Conservation (phyloP, 106 monocot genomes). For the Phalaenopsis equestris region DNA sequence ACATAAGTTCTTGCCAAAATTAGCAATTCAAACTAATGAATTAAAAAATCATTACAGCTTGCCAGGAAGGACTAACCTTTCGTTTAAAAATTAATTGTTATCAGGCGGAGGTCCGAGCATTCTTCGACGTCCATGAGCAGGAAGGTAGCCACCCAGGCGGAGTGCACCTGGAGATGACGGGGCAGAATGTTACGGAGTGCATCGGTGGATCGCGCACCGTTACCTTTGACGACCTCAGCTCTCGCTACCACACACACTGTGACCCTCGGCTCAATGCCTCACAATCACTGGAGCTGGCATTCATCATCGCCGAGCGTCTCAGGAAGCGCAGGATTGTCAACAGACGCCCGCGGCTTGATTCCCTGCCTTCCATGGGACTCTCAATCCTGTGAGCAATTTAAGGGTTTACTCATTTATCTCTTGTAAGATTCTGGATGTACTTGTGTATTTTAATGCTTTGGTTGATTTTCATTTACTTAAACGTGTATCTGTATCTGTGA, state of each 20-base stretch:
- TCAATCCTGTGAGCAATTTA: not conserved
- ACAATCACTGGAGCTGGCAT: conserved; percentile 59
- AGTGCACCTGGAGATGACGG: conserved; percentile 23
- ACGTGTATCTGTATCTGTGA: no score
- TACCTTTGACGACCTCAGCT: conserved; percentile 19
- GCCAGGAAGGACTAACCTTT: no score
- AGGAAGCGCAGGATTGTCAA: conserved; percentile 37
- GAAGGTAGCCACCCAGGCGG: conserved; percentile 24
- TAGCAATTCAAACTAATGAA: no score
- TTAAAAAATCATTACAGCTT: no score
- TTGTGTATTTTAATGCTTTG: not conserved
- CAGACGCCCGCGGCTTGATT: not conserved
- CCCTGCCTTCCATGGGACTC: conserved; percentile 14
- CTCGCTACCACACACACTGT: conserved; percentile 44
- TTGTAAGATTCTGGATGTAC: no score
- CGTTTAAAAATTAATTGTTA: no score
- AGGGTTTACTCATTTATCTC: no score
- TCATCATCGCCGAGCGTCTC: conserved; percentile 64
- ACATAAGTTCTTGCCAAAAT: no score
- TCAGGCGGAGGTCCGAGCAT: conserved; percentile 18
- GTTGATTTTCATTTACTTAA: no score
- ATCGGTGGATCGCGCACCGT: conserved; percentile 18
- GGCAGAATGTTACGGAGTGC: conserved; percentile 25
- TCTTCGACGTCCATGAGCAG: conserved; percentile 16
- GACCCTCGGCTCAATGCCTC: conserved; percentile 66